A percentile compares a stretch with the other conserved stretches of the same genome.
Conservation (phyloP, 148 eudicot genomes). For the Nepenthes mirabilis region DNA sequence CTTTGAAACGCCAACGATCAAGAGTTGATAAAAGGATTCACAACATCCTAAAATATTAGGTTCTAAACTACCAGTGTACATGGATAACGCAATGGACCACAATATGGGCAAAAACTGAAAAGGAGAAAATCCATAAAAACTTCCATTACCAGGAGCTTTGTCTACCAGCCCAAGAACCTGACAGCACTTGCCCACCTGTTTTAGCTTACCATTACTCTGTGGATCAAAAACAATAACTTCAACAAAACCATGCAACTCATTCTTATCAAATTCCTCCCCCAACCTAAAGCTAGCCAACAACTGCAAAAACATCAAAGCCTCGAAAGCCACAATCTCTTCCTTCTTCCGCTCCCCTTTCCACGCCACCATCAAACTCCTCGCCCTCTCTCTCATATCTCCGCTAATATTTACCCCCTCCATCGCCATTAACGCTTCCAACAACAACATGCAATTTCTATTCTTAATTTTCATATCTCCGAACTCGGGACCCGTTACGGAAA, state of each 20-base stretch:
- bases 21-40: no score
- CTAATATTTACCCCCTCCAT: conserved; percentile 9
- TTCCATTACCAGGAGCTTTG: conserved; percentile 23
- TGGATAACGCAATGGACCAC: no score
- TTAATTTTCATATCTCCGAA: no score
- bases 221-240: neutral
- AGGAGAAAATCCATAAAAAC: neutral
- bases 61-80: no score
- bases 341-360: conserved; percentile 24
- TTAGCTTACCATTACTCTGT: no score
- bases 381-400: conserved; percentile 5
- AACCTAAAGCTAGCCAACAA: conserved; percentile 23
- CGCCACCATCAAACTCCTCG: conserved; percentile 14
- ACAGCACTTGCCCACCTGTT: conserved; percentile 11
- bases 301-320: conserved; percentile 19
- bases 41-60: no score
- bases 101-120: neutral
- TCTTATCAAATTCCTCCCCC: conserved; percentile 14
- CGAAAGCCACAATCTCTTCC: conserved; percentile 6
- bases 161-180: conserved; percentile 17
- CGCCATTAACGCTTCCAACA: conserved; percentile 33
- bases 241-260: conserved; percentile 20
- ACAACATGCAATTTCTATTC: conserved; percentile 9
- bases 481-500: conserved; percentile 10
- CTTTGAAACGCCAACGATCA: no score